Evolutionary conservation across 2,329 filamentous ascomycete species (phyloP), one percentile per base, ranked within the genome.

Genomic region (Apiospora koreana): DNA sequence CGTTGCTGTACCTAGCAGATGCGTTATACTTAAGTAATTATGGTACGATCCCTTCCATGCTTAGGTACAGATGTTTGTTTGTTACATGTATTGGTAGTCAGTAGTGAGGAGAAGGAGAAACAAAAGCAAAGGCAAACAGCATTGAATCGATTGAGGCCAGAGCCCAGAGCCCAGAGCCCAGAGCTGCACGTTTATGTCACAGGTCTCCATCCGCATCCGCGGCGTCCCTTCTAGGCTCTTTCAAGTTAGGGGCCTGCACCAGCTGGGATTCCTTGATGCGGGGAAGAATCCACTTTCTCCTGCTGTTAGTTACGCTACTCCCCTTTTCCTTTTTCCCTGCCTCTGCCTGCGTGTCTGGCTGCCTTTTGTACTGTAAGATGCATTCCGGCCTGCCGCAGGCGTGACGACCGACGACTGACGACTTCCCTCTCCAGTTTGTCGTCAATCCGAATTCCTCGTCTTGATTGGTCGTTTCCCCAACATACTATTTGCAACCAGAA

Each of bases 181-280:
- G 48, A 69, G 48, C 69, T 73, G 73, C 71, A 75, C 65, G 69
- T 72, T 73, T 74, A 74, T 73, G 72, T 75, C 71, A 73, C 68
- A 45, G 64, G 64, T 25, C 64, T 45, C 64, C 64, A 45, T 45
- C 42, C 64, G 38, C 64, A 18, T 45, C 42, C 64, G 38, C 64
- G 38, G 21, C 38, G 38, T n/a, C 18, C 38, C 64, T 25, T 42
- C 25, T 62, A 62, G 21, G 3, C 64, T 18, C 38, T 66, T 45
- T 25, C n/a, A 18, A 62, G 21, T 62, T 62, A 62, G 54, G 28
- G 54, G 54, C 54, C 54, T 62, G 48, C 48, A n/a, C 31, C 43
- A 46, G 43, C 43, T 46, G 6, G 43, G 21, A 9, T n/a, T 45
- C 38, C 64, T 43, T 31, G 42, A 66, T 66, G 64, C 64, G 64